Conservation (phyloP, 2,329 filamentous ascomycete genomes). For the Zymoseptoria ardabiliae region DNA sequence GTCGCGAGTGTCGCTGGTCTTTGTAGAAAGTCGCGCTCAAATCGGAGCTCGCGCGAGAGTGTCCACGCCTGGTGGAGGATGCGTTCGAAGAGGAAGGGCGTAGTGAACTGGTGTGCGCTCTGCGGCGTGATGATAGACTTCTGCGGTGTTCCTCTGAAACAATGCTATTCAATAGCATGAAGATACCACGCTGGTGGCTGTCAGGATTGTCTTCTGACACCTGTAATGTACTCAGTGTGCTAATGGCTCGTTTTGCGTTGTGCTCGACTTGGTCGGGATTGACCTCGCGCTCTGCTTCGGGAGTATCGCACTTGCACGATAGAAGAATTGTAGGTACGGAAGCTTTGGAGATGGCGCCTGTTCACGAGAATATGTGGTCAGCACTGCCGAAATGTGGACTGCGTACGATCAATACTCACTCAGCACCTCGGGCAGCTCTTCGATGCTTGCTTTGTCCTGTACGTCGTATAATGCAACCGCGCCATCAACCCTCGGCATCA, state of each 20-base stretch:
- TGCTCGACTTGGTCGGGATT: slow-evolving; percentile 61
- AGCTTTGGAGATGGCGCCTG: slow-evolving; percentile 67
- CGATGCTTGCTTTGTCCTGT: slow-evolving; percentile 66
- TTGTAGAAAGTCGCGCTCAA: slow-evolving; percentile 30
- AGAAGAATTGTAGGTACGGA: slow-evolving; percentile 72
- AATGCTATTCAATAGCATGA: slow-evolving; percentile 64
- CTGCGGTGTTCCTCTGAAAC: slow-evolving; percentile 37
- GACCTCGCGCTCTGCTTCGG: slow-evolving; percentile 61
- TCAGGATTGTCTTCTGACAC: slow-evolving; percentile 64
- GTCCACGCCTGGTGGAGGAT: slow-evolving; percentile 35
- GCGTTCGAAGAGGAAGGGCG: slow-evolving; percentile 23
- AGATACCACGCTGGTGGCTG: slow-evolving; percentile 67
- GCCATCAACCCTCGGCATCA: slow-evolving; percentile 70
- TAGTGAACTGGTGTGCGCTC: slow-evolving; percentile 40
- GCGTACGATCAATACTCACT: slow-evolving; percentile 51
- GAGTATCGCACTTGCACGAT: slow-evolving; percentile 82
- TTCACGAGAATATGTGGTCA: slow-evolving; percentile 9
- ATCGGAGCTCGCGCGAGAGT: slow-evolving; percentile 43
- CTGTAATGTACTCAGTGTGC: slow-evolving; percentile 61
- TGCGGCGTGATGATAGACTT: slow-evolving; percentile 29
- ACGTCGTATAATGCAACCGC: slow-evolving; percentile 85
- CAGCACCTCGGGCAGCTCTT: slow-evolving; percentile 65
- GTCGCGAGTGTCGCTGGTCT: slow-evolving; percentile 23
- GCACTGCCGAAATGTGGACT: neutral
- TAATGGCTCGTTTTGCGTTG: slow-evolving; percentile 55